Percentiles rank a stretch among this genome's conserved stretches.
Evolutionary conservation across 805 yeast species (phyloP).

Genomic region (Kodamaea neixiangensis): DNA sequence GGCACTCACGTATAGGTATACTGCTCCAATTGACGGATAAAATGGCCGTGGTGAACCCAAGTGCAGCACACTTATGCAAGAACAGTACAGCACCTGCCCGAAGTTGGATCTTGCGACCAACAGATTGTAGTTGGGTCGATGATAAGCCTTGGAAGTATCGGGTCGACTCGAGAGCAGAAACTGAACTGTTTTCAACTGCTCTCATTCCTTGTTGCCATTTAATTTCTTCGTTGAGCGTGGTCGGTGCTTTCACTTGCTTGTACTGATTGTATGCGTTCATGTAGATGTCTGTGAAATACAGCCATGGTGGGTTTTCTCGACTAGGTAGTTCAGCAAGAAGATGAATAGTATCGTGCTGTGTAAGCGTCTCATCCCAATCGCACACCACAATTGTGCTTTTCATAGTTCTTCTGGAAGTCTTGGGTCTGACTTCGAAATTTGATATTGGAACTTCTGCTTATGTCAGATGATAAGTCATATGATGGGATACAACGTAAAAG

Average conservation of each 20-base stretch:
- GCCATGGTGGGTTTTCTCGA: conserved; percentile 4
- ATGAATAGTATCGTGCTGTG: conserved; percentile 54
- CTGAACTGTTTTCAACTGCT: conserved; percentile 50
- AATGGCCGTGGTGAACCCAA: conserved; percentile 40
- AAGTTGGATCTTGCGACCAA: conserved; percentile 39
- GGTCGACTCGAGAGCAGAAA: conserved; percentile 39
- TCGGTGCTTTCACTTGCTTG: conserved; percentile 18
- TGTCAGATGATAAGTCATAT: no score
- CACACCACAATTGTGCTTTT: conserved; percentile 7
- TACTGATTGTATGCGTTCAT: conserved; percentile 36
- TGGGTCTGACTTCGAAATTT: not conserved
- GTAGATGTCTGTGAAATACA: conserved; percentile 47
- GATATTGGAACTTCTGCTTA: no score
- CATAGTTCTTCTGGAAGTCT: not conserved
- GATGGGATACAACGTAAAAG: no score
- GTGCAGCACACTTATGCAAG: conserved; percentile 19
- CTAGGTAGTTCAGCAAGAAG: conserved; percentile 54
- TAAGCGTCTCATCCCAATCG: conserved; percentile 72
- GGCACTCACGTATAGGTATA: conserved; percentile 41
- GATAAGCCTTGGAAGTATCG: conserved; percentile 46
- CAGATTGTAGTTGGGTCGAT: conserved; percentile 27
- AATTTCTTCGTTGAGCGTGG: conserved; percentile 41
- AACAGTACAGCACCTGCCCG: conserved; percentile 43
- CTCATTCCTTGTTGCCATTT: conserved; percentile 47
- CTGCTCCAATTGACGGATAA: conserved; percentile 68